Conservation (phyloP, 306 rosid species). For the Dryas octopetala region DNA sequence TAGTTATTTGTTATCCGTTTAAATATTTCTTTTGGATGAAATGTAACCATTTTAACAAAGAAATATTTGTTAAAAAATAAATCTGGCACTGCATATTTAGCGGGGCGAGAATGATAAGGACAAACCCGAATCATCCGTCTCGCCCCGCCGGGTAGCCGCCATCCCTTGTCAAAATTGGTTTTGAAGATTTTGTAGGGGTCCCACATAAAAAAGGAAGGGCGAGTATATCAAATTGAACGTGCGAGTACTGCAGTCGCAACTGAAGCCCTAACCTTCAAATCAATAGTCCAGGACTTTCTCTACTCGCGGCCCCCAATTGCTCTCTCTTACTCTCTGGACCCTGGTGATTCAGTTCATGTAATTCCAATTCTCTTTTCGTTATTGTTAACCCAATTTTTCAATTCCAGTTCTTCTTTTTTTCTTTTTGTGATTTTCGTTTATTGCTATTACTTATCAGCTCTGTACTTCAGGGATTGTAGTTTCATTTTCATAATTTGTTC, state of each 20-base stretch:
- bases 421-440: neutral
- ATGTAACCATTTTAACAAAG: too few species aligned
- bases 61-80: too few species aligned
- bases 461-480: neutral
- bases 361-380: neutral
- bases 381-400: neutral
- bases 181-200: neutral
- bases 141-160: too few species aligned
- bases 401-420: neutral
- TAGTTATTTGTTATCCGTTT: too few species aligned
- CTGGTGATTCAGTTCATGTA: conserved; percentile 4
- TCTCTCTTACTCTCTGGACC: neutral
- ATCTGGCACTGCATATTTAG: too few species aligned
- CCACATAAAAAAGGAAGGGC: neutral
- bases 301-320: conserved; percentile 17
- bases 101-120: too few species aligned
- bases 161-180: neutral
- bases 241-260: conserved; percentile 18
- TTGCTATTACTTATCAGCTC: neutral
- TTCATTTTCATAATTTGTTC: neutral
- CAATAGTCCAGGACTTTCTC: neutral
- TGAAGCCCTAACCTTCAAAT: conserved; percentile 7
- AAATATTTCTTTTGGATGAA: too few species aligned
- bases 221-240: neutral
- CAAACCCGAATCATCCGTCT: too few species aligned